Base-by-base conservation (phyloP, 116 monocot genomes). In the Posidonia oceanica region DNA sequence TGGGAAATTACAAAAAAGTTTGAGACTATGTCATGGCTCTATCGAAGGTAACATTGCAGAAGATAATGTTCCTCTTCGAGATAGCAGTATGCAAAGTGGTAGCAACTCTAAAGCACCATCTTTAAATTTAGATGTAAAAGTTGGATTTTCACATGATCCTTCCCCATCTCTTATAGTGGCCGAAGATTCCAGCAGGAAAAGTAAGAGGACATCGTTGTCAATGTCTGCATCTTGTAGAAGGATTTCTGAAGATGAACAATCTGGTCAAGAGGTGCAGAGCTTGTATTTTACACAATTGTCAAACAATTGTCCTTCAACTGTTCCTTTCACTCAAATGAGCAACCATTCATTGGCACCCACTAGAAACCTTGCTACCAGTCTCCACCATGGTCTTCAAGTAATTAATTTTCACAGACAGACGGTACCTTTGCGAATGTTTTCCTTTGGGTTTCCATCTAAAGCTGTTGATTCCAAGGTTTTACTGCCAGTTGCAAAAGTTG, bases 281-380 rank as follows among this genome's bases (percentile, higher is more conserved):
- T 29, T 29, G 29, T 29, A 29, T 29, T 29, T 29, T 29, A 29
- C 29, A 29, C 29, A 29, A 29, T 29, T 29, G 29, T 29, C 1
- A 29, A 29, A 29, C 29, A 29, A 1, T 1, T 29, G 29, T 29
- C 29, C 29, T 29, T 29, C 29, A 6, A 61, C 58, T 73, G 58
- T 29, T 76, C 59, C 72, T 64, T 4, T 15, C 5, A 18, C 61
- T 61, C 12, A 75, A 60, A 59, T 13, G 68, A 74, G 61, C 40
- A 75, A 62, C 40, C 75, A 61, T 53, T 71, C 62, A 13, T 29
- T 64, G 36, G 23, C 56, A 67, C 75, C 75, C 66, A 72, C 86
- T 74, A 80, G 86, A 71, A 75, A 80, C 36, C 75, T 94, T 44
- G 87, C 64, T 67, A 80, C 79, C 61, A 94, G 94, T 75, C 76